A percentile compares a stretch with the other conserved stretches of the same genome.
Evolutionary conservation across 139 green algal genomes (phyloP).

Genomic region (Micractinium sp.): DNA sequence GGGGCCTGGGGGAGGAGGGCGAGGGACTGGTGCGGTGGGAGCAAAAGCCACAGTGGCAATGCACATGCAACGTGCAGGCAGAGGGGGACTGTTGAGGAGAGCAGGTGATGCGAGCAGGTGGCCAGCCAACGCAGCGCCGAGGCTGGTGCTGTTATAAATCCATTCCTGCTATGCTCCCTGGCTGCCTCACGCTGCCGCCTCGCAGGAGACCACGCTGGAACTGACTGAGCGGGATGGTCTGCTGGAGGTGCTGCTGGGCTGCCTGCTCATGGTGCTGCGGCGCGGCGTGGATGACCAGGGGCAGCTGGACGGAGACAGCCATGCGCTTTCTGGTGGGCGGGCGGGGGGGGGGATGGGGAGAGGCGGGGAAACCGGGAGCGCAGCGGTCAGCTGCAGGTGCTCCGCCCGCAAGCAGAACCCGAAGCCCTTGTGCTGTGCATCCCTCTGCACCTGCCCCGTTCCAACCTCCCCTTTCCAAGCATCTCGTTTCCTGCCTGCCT

Average conservation of each 20-base stretch:
- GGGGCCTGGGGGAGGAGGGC: not conserved
- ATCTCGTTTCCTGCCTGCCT: not conserved
- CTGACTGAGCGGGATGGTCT: slow-evolving; percentile 24
- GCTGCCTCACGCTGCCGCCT: not conserved
- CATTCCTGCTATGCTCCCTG: not conserved
- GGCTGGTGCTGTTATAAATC: no score
- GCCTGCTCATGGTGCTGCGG: slow-evolving; percentile 24
- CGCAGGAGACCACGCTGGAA: slow-evolving; percentile 31
- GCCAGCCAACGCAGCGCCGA: no score
- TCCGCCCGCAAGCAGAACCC: no score
- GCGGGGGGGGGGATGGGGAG: not conserved
- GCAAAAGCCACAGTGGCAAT: no score
- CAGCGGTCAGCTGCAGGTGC: not conserved
- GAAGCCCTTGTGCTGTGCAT: not conserved
- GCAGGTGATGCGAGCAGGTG: no score
- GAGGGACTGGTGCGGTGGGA: no score
- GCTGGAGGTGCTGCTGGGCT: slow-evolving; percentile 36
- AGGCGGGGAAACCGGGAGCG: not conserved
- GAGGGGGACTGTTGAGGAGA: no score
- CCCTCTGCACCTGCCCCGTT: not conserved
- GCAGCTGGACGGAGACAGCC: not conserved
- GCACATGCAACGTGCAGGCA: no score
- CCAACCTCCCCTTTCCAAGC: not conserved
- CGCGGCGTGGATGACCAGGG: not conserved
- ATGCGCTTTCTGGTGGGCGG: not conserved